These are phyloP conservation scores for Pichia sp. DNA, from an alignment of 1,139 yeast species.

Conservation along the genomic window DNA sequence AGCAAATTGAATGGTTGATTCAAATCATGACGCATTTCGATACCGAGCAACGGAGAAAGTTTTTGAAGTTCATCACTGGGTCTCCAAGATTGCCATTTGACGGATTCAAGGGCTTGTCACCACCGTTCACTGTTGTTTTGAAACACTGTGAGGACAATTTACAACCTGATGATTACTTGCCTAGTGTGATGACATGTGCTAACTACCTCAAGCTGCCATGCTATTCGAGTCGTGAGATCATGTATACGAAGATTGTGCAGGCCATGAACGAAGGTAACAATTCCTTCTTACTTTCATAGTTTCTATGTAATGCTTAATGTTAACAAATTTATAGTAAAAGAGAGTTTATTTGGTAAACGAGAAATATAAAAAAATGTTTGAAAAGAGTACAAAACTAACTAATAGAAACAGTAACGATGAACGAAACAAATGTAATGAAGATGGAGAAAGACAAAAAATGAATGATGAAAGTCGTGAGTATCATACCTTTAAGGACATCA, in stretches of 20 bases:
- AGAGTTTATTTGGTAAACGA: no score
- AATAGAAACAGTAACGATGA: neutral
- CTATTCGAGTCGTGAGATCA: conserved; percentile 60
- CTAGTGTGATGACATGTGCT: conserved; percentile 99
- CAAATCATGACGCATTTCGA: conserved; percentile 56
- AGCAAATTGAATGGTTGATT: conserved; percentile 58
- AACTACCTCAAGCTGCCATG: conserved; percentile 89
- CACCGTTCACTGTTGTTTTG: conserved; percentile 84
- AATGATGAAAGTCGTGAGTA: neutral
- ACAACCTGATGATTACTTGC: conserved; percentile 79
- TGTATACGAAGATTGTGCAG: conserved; percentile 56
- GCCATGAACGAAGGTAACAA: conserved; percentile 91
- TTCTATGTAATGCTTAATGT: neutral
- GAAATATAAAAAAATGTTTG: neutral
- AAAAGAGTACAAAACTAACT: conserved; percentile 2
- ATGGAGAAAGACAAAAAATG: no score
- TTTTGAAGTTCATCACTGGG: conserved; percentile 89
- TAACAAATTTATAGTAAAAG: neutral
- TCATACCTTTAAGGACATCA: conserved; percentile 59
- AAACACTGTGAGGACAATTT: conserved; percentile 69
- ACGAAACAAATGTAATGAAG: no score
- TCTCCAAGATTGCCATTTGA: conserved; percentile 93
- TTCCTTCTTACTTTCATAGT: conserved; percentile 70
- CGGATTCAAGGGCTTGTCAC: conserved; percentile 81
- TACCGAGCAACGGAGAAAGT: conserved; percentile 58